These are phyloP conservation scores for Candida neerlandica DNA, from an alignment of 1,139 yeast genomes.

Conservation along the genomic window DNA sequence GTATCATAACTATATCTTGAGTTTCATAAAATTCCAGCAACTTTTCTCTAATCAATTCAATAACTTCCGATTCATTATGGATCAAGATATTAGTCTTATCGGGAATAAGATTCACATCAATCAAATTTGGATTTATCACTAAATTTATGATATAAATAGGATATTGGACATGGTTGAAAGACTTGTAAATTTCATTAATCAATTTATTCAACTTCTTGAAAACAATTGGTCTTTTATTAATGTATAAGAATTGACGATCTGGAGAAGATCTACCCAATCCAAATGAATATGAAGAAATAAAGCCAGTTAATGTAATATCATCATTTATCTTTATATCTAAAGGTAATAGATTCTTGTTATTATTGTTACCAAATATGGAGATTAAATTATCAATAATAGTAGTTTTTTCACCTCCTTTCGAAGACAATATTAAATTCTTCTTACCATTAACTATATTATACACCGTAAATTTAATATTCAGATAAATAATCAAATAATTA, in stretches of 20 bases:
- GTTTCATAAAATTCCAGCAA: constrained; percentile 45
- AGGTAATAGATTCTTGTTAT: constrained; percentile 57
- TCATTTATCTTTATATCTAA: constrained; percentile 37
- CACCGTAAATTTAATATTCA: constrained; percentile 60
- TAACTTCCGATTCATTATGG: constrained; percentile 61
- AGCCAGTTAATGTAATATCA: constrained; percentile 52
- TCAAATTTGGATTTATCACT: constrained; percentile 46
- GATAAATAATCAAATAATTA: constrained; percentile 65
- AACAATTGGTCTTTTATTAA: constrained; percentile 76
- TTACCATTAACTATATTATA: constrained; percentile 54
- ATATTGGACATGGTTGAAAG: constrained; percentile 68
- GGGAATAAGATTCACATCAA: constrained; percentile 90
- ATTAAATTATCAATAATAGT: constrained; percentile 54
- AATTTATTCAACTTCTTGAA: constrained; percentile 59
- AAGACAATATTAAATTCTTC: constrained; percentile 51
- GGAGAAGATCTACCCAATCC: constrained; percentile 64
- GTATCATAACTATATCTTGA: constrained; percentile 46
- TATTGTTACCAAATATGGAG: constrained; percentile 69
- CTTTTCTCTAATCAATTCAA: constrained; percentile 51
- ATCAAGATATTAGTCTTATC: constrained; percentile 77
- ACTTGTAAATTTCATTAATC: constrained; percentile 72
- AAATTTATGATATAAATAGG: constrained; percentile 76
- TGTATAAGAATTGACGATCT: constrained; percentile 74
- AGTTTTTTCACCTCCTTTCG: constrained; percentile 46
- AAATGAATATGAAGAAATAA: constrained; percentile 71